Evolutionary conservation across 129 eudicot genomes (phyloP).

Genomic region (Flaveria brownii): DNA sequence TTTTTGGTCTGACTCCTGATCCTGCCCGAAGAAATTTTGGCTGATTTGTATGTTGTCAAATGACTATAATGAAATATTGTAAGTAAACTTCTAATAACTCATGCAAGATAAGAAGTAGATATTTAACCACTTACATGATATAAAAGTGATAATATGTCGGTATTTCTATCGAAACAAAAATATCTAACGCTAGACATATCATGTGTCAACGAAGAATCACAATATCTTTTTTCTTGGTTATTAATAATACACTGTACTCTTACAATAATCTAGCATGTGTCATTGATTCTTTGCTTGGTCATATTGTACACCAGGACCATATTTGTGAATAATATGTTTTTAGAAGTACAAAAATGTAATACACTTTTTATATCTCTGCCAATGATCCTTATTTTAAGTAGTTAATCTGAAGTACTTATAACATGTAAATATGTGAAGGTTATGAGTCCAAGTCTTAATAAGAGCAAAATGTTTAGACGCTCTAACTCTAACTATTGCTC

Average conservation of each 20-base stretch:
- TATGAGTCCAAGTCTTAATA: too few relatives aligned
- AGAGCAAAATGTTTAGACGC: too few relatives aligned
- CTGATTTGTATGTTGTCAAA: too few relatives aligned
- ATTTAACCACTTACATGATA: neutral
- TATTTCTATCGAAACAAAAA: neutral
- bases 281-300: constrained; percentile 3
- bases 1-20: too few relatives aligned
- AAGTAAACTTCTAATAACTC: neutral
- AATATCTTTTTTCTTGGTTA: neutral
- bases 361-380: too few relatives aligned
- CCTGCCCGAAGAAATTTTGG: too few relatives aligned
- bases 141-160: neutral
- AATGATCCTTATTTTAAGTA: too few relatives aligned
- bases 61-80: too few relatives aligned
- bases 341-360: neutral
- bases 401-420: too few relatives aligned
- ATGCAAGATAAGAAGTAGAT: neutral
- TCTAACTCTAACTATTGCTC: too few relatives aligned
- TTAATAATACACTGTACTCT: neutral
- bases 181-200: neutral
- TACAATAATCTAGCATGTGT: neutral
- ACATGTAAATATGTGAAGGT: too few relatives aligned
- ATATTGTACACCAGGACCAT: neutral
- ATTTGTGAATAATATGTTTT: neutral
- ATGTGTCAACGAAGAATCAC: neutral